A percentile compares a stretch with the other conserved stretches of the same genome.
These are phyloP conservation scores for Ambrosiella beaveri DNA, from an alignment of 2,329 filamentous ascomycete species.

Conservation along the genomic window DNA sequence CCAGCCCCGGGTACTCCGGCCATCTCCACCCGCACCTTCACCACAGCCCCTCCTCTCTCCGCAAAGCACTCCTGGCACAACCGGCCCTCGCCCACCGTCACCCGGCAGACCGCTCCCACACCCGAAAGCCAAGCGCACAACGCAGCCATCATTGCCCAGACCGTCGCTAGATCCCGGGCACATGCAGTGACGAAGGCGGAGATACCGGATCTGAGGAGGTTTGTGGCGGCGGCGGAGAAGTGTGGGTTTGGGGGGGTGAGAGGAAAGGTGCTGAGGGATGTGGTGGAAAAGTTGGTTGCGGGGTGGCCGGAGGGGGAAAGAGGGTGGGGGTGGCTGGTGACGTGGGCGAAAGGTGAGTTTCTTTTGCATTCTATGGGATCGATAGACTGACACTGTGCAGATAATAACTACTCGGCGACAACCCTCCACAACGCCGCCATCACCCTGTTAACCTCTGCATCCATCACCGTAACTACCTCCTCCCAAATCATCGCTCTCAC, in stretches of 20 bases:
- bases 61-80: too few relatives aligned
- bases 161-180: not conserved
- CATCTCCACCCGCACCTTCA: too few relatives aligned
- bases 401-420: not conserved
- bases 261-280: constrained; percentile 6
- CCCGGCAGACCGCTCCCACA: not conserved
- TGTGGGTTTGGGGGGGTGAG: constrained; percentile 1
- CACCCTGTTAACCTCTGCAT: not conserved
- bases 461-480: not conserved
- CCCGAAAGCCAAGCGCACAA: not conserved
- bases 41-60: too few relatives aligned
- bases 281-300: constrained; percentile 1
- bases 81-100: too few relatives aligned
- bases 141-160: not conserved
- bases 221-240: constrained; percentile 1
- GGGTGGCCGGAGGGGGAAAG: not conserved
- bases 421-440: not conserved
- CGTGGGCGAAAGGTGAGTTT: constrained; percentile 6
- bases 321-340: constrained; percentile 7
- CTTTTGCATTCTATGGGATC: not conserved
- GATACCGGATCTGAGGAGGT: constrained; percentile 5
- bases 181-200: not conserved
- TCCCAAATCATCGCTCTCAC: not conserved
- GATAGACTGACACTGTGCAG: not conserved
- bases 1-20: not conserved